Percentiles rank a stretch among this genome's conserved stretches.
Evolutionary conservation across 306 rosid genomes (phyloP).

Genomic region (Oxytropis ochrocephala): DNA sequence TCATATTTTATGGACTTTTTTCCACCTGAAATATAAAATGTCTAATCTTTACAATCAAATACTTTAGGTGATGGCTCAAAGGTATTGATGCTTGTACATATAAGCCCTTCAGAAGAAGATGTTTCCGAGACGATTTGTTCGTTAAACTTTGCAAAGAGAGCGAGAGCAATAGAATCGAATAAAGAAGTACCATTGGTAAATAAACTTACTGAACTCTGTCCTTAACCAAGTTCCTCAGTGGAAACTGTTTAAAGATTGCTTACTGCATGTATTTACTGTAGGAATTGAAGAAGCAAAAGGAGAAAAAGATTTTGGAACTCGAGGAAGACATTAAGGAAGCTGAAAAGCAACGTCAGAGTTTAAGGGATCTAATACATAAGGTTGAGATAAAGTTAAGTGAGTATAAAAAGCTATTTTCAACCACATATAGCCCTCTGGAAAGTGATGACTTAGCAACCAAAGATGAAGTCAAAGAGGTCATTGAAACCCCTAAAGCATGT

Average conservation of each 20-base stretch:
- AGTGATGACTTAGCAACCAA: slow-evolving; percentile 21
- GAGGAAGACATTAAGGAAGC: slow-evolving; percentile 72
- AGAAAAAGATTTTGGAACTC: slow-evolving; percentile 53
- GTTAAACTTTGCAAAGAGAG: slow-evolving; percentile 81
- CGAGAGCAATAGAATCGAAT: slow-evolving; percentile 60
- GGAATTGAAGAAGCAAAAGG: slow-evolving; percentile 76
- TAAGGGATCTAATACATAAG: slow-evolving; percentile 48
- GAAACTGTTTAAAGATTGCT: slow-evolving; percentile 12
- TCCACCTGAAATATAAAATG: background rate
- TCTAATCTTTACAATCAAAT: slow-evolving; percentile 20
- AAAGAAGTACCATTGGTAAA: slow-evolving; percentile 63
- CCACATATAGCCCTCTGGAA: slow-evolving; percentile 28
- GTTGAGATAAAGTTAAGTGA: slow-evolving; percentile 42
- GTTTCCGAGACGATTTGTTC: slow-evolving; percentile 80
- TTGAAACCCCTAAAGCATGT: slow-evolving; percentile 35
- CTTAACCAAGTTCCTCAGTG: background rate
- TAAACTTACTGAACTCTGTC: slow-evolving; percentile 28
- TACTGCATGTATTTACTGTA: slow-evolving; percentile 24
- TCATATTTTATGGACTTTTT: background rate
- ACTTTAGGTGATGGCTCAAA: slow-evolving; percentile 73
- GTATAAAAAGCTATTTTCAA: slow-evolving; percentile 39
- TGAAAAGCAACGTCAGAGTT: slow-evolving; percentile 42
- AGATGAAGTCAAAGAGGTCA: slow-evolving; percentile 40
- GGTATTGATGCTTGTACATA: slow-evolving; percentile 89
- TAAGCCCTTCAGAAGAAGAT: slow-evolving; percentile 81